phyloP scores from a whole-genome alignment of 78 protist genomes.

The Guillardia theta region DNA sequence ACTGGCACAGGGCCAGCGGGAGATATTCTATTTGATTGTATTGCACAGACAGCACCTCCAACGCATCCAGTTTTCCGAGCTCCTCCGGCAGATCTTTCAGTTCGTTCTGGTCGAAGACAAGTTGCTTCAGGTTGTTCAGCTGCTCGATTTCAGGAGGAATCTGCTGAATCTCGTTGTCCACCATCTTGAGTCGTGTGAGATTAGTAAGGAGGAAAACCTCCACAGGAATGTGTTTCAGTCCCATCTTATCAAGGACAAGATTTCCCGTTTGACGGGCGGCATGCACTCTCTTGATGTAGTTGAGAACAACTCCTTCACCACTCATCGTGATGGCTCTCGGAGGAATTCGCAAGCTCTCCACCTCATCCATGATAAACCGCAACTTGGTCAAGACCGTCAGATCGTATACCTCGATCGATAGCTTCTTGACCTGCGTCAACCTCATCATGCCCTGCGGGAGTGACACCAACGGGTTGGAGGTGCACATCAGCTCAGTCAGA shows the following conservation, averaged over 20 bases:
- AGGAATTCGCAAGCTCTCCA: neutral
- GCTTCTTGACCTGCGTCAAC: neutral
- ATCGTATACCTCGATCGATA: slow-evolving; percentile 19
- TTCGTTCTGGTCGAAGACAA: neutral
- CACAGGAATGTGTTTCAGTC: neutral
- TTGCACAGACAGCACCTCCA: neutral
- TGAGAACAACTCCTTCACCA: neutral
- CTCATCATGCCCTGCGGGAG: slow-evolving; percentile 22
- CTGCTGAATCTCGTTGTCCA: neutral
- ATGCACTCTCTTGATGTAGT: neutral
- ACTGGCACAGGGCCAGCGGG: neutral
- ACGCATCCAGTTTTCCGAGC: neutral
- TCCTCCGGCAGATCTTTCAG: slow-evolving; percentile 4
- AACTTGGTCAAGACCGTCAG: slow-evolving; percentile 27
- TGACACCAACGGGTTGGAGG: slow-evolving; percentile 1
- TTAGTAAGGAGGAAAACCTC: neutral
- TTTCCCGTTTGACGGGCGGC: slow-evolving; percentile 20
- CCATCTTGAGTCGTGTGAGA: neutral
- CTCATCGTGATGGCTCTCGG: neutral
- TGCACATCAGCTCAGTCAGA: slow-evolving; percentile 14
- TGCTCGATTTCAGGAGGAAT: neutral
- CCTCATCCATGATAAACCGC: slow-evolving; percentile 29
- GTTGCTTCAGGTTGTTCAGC: neutral
- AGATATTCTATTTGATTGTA: neutral
- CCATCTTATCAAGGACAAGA: slow-evolving; percentile 21